phyloP scores from a whole-genome alignment of 306 rosid genomes.

The Quercus aquifolioides region DNA sequence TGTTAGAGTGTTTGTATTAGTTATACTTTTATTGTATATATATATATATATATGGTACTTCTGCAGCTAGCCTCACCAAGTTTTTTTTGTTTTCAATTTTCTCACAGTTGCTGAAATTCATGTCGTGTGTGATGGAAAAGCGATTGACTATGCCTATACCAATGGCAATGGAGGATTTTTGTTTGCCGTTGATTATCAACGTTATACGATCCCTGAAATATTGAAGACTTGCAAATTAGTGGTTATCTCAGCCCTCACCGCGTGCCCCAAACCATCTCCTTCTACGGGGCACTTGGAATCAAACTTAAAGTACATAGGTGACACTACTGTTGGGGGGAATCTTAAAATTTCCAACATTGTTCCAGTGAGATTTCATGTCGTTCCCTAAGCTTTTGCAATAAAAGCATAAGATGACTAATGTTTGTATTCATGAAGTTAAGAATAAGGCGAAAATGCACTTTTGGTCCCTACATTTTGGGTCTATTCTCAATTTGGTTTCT shows the following conservation, averaged over 20 bases:
- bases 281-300: conserved; percentile 20
- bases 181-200: conserved; percentile 20
- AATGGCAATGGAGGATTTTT: conserved; percentile 21
- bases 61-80: neutral
- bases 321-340: conserved; percentile 14
- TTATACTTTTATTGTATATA: too few relatives aligned
- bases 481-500: too few relatives aligned
- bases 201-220: conserved; percentile 8
- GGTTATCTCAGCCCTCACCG: conserved; percentile 28
- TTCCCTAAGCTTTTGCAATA: neutral
- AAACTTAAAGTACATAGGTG: neutral
- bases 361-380: conserved; percentile 12
- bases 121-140: conserved; percentile 27
- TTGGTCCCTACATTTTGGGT: too few relatives aligned
- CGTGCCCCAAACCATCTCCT: conserved; percentile 25
- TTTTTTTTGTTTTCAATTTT: neutral
- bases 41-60: too few relatives aligned
- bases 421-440: too few relatives aligned
- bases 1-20: too few relatives aligned
- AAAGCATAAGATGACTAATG: too few relatives aligned
- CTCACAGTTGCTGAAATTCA: conserved; percentile 27
- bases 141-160: conserved; percentile 22
- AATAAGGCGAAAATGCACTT: too few relatives aligned
- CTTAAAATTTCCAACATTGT: conserved; percentile 7
- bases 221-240: conserved; percentile 17